These are phyloP conservation scores for Marchantia paleacea DNA, from an alignment of 225 moss, liverwort and hornwort species.

Conservation along the genomic window DNA sequence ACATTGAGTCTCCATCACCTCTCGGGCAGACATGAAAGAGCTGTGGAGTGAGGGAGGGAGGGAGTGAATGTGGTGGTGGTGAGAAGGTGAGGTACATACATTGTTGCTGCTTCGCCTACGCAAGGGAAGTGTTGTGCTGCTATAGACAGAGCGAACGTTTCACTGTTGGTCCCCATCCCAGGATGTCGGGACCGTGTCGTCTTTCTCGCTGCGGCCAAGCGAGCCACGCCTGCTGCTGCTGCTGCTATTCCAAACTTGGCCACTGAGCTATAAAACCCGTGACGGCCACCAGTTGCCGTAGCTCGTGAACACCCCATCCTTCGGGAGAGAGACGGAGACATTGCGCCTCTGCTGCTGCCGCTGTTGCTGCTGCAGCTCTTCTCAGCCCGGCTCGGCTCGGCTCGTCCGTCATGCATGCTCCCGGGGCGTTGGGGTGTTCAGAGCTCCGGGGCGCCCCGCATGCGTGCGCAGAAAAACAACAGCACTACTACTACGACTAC, in stretches of 20 bases:
- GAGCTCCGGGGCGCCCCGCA: background rate
- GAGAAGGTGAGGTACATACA: too few relatives aligned
- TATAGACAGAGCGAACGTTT: background rate
- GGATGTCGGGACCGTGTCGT: conserved; percentile 4
- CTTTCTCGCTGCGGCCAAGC: background rate
- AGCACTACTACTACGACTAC: too few relatives aligned
- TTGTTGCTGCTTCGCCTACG: too few relatives aligned
- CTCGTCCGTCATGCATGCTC: background rate
- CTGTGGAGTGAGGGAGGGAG: too few relatives aligned
- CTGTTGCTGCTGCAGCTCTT: too few relatives aligned
- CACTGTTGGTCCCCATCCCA: background rate
- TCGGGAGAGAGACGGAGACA: background rate
- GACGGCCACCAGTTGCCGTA: background rate
- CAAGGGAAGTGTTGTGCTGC: too few relatives aligned
- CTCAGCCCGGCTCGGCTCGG: background rate
- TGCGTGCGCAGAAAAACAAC: background rate
- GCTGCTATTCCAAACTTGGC: background rate
- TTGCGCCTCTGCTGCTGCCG: too few relatives aligned
- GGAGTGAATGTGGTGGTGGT: too few relatives aligned
- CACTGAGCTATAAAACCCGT: background rate
- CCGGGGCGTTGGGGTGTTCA: background rate
- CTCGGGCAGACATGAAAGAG: too few relatives aligned
- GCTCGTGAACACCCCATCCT: background rate
- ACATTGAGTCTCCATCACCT: too few relatives aligned
- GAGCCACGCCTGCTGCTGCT: too few relatives aligned